Conservation (phyloP, 306 rosid species). For the Sophora flavescens region DNA sequence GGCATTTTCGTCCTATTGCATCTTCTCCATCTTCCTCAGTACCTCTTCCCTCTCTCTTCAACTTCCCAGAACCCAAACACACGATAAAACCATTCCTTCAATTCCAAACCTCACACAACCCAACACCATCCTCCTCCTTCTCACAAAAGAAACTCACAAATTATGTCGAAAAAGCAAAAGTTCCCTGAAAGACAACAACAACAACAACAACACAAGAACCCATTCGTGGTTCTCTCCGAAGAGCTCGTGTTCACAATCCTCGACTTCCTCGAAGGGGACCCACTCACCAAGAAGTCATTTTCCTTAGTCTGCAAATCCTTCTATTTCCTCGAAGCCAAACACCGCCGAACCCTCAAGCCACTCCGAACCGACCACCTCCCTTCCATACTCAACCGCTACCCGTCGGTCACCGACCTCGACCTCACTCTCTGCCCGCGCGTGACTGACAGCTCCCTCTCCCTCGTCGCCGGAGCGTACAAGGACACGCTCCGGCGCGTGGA, state of each 20-base stretch:
- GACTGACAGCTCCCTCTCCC: slow-evolving; percentile 51
- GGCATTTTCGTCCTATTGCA: slow-evolving; percentile 47
- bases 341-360: slow-evolving; percentile 73
- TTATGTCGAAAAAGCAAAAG: slow-evolving; percentile 58
- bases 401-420: slow-evolving; percentile 53
- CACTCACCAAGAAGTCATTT: slow-evolving; percentile 70
- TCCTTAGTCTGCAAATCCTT: slow-evolving; percentile 68
- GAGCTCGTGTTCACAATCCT: slow-evolving; percentile 77
- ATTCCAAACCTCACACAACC: background rate
- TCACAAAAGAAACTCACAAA: background rate
- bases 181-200: background rate
- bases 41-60: background rate
- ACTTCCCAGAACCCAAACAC: slow-evolving; percentile 42
- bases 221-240: slow-evolving; percentile 71
- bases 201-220: slow-evolving; percentile 35
- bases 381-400: slow-evolving; percentile 58
- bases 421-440: slow-evolving; percentile 81
- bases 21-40: slow-evolving; percentile 24
- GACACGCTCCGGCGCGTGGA: slow-evolving; percentile 62
- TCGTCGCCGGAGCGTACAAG: slow-evolving; percentile 55
- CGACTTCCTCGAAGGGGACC: slow-evolving; percentile 58
- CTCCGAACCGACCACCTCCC: slow-evolving; percentile 73
- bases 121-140: background rate
- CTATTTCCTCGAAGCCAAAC: slow-evolving; percentile 69
- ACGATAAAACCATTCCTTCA: slow-evolving; percentile 10